Percentiles rank a stretch among this genome's conserved stretches.
These are phyloP conservation scores for Pyrrhoderma noxium DNA, from an alignment of 1,284 basidiomycete species.

Conservation along the genomic window DNA sequence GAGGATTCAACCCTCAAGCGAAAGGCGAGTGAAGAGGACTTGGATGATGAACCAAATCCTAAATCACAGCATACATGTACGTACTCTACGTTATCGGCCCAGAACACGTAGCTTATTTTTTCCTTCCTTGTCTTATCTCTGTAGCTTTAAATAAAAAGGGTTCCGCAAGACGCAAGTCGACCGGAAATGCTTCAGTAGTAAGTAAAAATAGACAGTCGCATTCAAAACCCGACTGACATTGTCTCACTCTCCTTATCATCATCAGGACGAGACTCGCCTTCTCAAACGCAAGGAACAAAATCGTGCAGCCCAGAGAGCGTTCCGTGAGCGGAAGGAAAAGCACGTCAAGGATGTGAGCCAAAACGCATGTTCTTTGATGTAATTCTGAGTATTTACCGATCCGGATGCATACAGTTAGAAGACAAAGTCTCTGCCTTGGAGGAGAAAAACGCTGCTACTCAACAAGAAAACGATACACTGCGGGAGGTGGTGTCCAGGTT, in stretches of 20 bases:
- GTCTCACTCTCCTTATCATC: conserved; percentile 14
- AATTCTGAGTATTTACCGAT: neutral
- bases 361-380: conserved; percentile 5
- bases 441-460: conserved; percentile 60
- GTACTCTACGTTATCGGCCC: conserved; percentile 23
- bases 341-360: conserved; percentile 83
- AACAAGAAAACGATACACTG: conserved; percentile 70
- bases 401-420: conserved; percentile 49
- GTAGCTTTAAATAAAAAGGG: conserved; percentile 25
- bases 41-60: conserved; percentile 50
- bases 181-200: conserved; percentile 34
- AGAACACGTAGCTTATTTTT: conserved; percentile 8
- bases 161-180: conserved; percentile 35
- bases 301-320: conserved; percentile 77
- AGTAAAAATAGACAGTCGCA: conserved; percentile 19
- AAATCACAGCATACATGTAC: conserved; percentile 59
- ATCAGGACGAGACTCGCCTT: conserved; percentile 62
- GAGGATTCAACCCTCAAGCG: conserved; percentile 53
- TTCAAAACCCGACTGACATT: conserved; percentile 5
- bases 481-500: conserved; percentile 70
- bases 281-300: conserved; percentile 85
- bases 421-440: conserved; percentile 76
- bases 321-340: conserved; percentile 81
- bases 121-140: neutral
- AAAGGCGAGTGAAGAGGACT: conserved; percentile 57